These are phyloP conservation scores for Fusarium luffae DNA, from an alignment of 2,329 filamentous ascomycete genomes.

Conservation along the genomic window DNA sequence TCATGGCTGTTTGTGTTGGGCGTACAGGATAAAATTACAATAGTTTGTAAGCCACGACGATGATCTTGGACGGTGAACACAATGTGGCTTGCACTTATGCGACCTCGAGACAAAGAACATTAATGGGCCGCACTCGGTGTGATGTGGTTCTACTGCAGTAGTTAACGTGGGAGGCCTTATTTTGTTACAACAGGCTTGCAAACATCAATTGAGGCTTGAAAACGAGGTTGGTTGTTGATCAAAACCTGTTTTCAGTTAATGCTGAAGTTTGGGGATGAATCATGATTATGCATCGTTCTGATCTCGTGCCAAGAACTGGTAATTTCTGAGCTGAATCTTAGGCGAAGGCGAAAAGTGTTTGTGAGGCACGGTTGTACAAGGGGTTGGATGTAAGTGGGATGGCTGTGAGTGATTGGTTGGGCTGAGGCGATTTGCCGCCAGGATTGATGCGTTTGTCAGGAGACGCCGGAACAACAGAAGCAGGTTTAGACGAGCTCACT, in stretches of 20 bases:
- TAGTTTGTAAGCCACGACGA: not conserved
- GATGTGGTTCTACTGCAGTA: not conserved
- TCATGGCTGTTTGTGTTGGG: not conserved
- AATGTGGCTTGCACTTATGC: not conserved
- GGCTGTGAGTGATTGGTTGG: not conserved
- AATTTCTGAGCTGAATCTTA: not conserved
- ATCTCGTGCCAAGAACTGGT: not conserved
- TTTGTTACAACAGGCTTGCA: not conserved
- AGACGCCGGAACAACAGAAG: fast-evolving
- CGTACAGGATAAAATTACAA: fast-evolving
- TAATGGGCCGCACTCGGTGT: not conserved
- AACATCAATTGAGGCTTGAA: not conserved
- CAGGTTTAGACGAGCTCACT: not conserved
- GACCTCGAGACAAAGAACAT: not conserved
- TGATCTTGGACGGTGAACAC: not conserved
- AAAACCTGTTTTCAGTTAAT: not conserved
- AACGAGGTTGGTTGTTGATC: fast-evolving
- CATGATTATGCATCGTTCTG: not conserved
- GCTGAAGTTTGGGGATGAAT: not conserved
- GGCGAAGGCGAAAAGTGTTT: not conserved
- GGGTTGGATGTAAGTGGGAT: not conserved
- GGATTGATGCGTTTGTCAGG: not conserved
- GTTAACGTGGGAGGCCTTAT: not conserved
- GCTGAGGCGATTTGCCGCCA: not conserved
- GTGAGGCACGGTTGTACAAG: not conserved